Evolutionary conservation across 768 basidiomycete genomes (phyloP), one percentile per base, ranked within the genome.

Genomic region (Wakefieldia striispora): DNA sequence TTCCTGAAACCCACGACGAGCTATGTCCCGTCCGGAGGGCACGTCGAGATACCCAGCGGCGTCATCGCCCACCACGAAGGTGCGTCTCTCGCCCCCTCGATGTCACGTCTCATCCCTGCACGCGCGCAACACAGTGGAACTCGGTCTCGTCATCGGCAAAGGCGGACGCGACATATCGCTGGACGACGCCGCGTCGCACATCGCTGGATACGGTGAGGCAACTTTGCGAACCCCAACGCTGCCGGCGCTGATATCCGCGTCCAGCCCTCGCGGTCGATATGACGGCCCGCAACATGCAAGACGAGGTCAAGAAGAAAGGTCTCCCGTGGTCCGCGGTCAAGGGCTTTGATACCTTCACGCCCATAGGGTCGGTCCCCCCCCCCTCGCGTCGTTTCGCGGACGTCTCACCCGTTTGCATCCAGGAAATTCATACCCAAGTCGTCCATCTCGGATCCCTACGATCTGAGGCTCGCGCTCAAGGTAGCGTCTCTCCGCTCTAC

Each of bases 281-380:
- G 86, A 98, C 97, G 1, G 97, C 88, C 7, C 81, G 97, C 13
- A 98, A 98, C 71, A 72, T 97, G 63, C 97, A 99, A 67, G 89
- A 97, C 47, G 83, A 83, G 41, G 91, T 91, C 42, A 95, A 95
- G 74, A 89, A 87, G 62, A 85, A 83, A 43, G 92, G 97, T 10
- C 77, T 98, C n/a, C 97, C 97, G 1, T 99, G 97, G 97, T 84
- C 86, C n/a, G 79, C 94, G 11, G 91, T 86, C 2, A 98, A 99
- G 69, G 95, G 95, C 2, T 97, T 97, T 58, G 95, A 99, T 67
- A 95, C 93, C 0, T 98, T 95, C 72, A 92, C 90, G 5, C 94
- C 94, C 2, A 79, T 95, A 55, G 86, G 93, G 92, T 91, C 61
- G 36, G 68, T 58, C 47, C 45, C 29, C 42, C 36, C 33, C 42